Base-by-base conservation (phyloP, 768 basidiomycete species). In the Mycena alexandri region DNA sequence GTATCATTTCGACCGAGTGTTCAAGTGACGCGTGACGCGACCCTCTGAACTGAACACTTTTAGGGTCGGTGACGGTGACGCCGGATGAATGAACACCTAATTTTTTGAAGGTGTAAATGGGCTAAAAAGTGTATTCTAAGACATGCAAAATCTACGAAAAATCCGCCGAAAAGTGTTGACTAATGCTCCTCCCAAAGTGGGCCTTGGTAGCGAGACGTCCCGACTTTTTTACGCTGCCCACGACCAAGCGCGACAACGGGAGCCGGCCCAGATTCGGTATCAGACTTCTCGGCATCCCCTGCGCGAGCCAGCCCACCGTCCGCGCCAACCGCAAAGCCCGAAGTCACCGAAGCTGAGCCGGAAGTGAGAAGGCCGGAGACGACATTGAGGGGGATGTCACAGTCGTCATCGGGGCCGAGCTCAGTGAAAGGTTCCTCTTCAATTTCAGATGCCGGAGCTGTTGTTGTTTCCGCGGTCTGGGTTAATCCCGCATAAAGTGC, bases 171-270 rank as follows among this genome's bases (percentile, higher is more conserved):
- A 54, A 34, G 21, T 10, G 38, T 10, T 29, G 16, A 57, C 43
- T 57, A 57, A 11, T 57, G 56, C 29, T 46, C 44, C 57, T 58
- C 57, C 57, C 57, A 58, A 46, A 22, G 19, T 16, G 56, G 10
- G 10, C 25, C 43, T 7, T 46, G 42, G 38, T 57, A 57, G 19
- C 29, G 56, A 9, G 11, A 25, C 13, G 25, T n/a, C 2, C 25
- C 44, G 22, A 47, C 33, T 22, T 58, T 58, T 10, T 47, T 46
- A n/a, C 57, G 44, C n/a, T 58, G 44, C 5, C 57, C 57, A 7
- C 44, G n/a, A 22, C 57, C 57, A 17, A 58, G 44, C 8, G 22
- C 19, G 2, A 12, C 55, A 41, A 38, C 24, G 38, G 55, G 17
- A 12, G 25, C 13, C 3, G 29, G 19, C 19, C 10, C 57, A 13